Evolutionary conservation across 2,329 filamentous ascomycete species (phyloP), one percentile per base, ranked within the genome.

Genomic region (Leptodontidium sp.): DNA sequence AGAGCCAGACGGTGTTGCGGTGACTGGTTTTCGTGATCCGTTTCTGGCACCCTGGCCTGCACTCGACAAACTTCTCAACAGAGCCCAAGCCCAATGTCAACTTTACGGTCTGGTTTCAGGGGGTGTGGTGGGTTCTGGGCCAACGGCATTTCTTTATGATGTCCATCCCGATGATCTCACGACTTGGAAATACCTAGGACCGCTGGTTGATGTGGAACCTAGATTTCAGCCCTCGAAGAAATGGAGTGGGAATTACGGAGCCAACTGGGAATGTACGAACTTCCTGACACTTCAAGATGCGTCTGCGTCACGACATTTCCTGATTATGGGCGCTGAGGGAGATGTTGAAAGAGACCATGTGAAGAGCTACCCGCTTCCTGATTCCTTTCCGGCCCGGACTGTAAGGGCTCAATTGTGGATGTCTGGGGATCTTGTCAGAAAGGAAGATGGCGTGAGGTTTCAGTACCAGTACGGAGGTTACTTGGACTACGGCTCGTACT

Each of bases 401-500:
- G 29, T 32, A 6, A 32, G 29, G 29, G 29, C 29, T 32, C 29
- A 32, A 32, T 32, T 32, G 29, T 32, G 29, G 29, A 32, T 32
- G 29, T 32, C 29, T 32, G n/a, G 21, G 21, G 11, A 45, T 64
- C 2, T 29, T 69, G 14, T 59, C 67, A 50, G 15, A 26, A 61
- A 61, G 21, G 11, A 45, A 38, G 57, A 43, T 24, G 38, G 57
- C 14, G 5, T 61, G 9, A 67, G 64, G 49, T 61, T 66, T 14
- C 52, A 66, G 21, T 67, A 68, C 24, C 64, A 64, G 49, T 72
- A 69, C 59, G 45, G 69, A 4, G 72, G 72, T 1, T 14, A 69
- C 14, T 26, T 73, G 21, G 72, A 73, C 38, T 47, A 65, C 38
- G 72, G 70, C 32, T 65, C 67, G 8, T 61, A 55, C 4, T 73